Evolutionary conservation across 805 yeast genomes (phyloP).

Genomic region (Ascoidea tarda): DNA sequence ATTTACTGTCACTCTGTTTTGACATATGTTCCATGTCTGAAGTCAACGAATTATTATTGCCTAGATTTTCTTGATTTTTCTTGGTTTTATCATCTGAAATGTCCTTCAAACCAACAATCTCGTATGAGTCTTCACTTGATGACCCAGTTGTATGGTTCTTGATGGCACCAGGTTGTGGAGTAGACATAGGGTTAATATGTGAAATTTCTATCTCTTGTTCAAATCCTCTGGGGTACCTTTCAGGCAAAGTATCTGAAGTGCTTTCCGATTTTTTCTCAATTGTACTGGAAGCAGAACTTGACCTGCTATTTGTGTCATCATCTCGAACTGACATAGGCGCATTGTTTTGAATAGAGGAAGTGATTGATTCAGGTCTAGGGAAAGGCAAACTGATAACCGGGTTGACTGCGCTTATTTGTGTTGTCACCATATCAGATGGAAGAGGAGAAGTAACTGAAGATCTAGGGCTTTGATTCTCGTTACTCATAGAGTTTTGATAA

Average conservation of each 20-base stretch:
- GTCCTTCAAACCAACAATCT: constrained; percentile 5
- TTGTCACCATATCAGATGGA: constrained; percentile 4
- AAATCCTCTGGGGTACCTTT: neutral
- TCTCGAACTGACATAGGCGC: constrained; percentile 86
- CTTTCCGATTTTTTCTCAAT: constrained; percentile 6
- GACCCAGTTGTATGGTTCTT: neutral
- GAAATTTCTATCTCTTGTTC: constrained; percentile 1
- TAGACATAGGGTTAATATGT: neutral
- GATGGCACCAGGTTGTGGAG: too few relatives aligned
- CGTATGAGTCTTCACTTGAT: neutral
- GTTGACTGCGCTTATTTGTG: neutral
- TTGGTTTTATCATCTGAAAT: constrained; percentile 3
- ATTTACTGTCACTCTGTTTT: constrained; percentile 5
- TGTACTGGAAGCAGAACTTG: constrained; percentile 2
- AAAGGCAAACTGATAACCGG: constrained; percentile 17
- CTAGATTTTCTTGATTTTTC: neutral
- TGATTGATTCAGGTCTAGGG: constrained; percentile 64
- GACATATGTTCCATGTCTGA: constrained; percentile 5
- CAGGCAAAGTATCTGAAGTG: constrained; percentile 5
- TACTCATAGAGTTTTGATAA: neutral
- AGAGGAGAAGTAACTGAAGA: constrained; percentile 12
- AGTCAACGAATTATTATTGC: constrained; percentile 2
- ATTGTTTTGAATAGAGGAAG: constrained; percentile 86
- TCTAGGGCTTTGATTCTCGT: neutral
- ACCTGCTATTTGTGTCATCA: constrained; percentile 30